These are phyloP conservation scores for Fusarium citri DNA, from an alignment of 2,329 filamentous ascomycete species.

Conservation along the genomic window DNA sequence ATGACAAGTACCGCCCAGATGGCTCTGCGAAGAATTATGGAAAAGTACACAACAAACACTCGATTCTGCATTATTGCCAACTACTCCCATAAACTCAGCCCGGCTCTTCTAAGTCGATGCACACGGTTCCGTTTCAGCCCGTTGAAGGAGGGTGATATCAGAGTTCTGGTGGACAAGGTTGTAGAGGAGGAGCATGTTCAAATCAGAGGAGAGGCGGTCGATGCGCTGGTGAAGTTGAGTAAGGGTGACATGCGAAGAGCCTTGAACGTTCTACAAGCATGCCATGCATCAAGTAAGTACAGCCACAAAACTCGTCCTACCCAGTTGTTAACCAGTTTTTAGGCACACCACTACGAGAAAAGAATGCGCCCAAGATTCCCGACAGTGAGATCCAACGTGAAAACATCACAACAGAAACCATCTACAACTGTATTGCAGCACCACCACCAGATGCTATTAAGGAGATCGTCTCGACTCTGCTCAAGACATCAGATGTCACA, in stretches of 20 bases:
- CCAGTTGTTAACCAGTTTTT: conserved; percentile 9
- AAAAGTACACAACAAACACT: conserved; percentile 98
- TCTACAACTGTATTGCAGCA: conserved; percentile 97
- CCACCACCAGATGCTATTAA: conserved; percentile 90
- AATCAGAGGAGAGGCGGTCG: conserved; percentile 82
- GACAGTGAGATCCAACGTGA: conserved; percentile 79
- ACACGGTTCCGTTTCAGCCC: conserved; percentile 96
- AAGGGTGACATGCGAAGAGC: conserved; percentile 97
- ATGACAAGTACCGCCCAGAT: conserved; percentile 99
- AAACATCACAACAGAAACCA: conserved; percentile 85
- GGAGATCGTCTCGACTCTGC: conserved; percentile 84
- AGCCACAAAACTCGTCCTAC: background rate
- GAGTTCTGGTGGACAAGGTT: conserved; percentile 86
- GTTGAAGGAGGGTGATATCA: conserved; percentile 88
- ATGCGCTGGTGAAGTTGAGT: conserved; percentile 86
- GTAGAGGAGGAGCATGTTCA: conserved; percentile 87
- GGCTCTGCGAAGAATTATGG: conserved; percentile 97
- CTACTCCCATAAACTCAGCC: conserved; percentile 97
- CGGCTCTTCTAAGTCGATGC: conserved; percentile 90
- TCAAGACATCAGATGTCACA: conserved; percentile 87
- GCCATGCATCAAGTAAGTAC: conserved; percentile 85
- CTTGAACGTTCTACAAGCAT: conserved; percentile 95
- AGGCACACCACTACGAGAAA: conserved; percentile 76
- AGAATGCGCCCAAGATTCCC: conserved; percentile 68
- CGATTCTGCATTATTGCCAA: conserved; percentile 99